Percentiles rank a stretch among this genome's conserved stretches.
Conservation (phyloP, 1,284 basidiomycete species). For the Tausonia pullulans region DNA sequence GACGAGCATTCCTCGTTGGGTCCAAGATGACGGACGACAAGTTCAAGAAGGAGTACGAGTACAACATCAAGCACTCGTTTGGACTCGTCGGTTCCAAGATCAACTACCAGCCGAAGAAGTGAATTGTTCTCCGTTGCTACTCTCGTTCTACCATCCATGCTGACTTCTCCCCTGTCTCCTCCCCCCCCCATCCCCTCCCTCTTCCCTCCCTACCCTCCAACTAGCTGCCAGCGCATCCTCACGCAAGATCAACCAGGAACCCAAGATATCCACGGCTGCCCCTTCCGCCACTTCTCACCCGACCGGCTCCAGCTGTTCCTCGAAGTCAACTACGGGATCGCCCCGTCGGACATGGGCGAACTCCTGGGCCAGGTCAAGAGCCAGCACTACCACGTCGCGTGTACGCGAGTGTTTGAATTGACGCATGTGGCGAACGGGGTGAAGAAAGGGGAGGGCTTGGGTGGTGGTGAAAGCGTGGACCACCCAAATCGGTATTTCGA, state of each 20-base stretch:
- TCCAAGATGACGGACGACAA: conserved; percentile 71
- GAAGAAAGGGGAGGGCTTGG: conserved; percentile 80
- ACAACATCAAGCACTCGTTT: conserved; percentile 93
- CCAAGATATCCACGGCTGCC: conserved; percentile 79
- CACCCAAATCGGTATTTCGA: conserved; percentile 80
- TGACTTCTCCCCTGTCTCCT: conserved; percentile 27
- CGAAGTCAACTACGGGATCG: conserved; percentile 56
- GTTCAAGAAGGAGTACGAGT: conserved; percentile 96
- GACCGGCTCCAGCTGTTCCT: conserved; percentile 76
- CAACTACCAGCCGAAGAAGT: conserved; percentile 91
- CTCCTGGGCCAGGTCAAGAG: conserved; percentile 71
- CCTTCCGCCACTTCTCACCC: conserved; percentile 79
- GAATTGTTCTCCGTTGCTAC: conserved; percentile 19
- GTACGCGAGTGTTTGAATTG: conserved; percentile 92
- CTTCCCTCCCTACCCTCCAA: conserved; percentile 10
- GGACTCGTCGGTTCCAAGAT: conserved; percentile 88
- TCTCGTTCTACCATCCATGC: background rate
- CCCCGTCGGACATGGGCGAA: conserved; percentile 69
- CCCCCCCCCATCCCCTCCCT: conserved; percentile 23
- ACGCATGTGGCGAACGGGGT: conserved; percentile 62
- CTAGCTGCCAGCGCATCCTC: conserved; percentile 82
- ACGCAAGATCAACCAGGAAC: conserved; percentile 61
- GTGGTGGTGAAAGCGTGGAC: conserved; percentile 74
- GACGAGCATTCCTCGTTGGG: conserved; percentile 59
- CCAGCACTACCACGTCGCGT: conserved; percentile 87